A percentile compares a stretch with the other conserved stretches of the same genome.
Conservation (phyloP, 139 green algal species). For the Coccomyxa sp. region DNA sequence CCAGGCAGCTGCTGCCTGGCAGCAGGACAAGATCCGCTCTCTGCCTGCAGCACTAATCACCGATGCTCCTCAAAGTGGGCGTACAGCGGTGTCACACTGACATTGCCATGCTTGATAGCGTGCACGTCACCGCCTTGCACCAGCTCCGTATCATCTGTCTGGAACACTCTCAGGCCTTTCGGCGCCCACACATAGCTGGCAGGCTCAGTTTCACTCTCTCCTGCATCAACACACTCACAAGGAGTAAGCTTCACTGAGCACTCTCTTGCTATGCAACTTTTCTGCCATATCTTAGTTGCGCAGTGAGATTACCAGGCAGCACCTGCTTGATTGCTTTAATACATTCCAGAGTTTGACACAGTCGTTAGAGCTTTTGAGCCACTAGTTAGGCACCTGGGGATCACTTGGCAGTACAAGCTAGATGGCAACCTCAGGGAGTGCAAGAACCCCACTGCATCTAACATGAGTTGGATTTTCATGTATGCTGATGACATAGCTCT, state of each 20-base stretch:
- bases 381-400: too few species aligned
- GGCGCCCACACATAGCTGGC: conserved; percentile 21
- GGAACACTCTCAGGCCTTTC: conserved; percentile 24
- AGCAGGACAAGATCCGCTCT: too few species aligned
- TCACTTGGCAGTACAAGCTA: too few species aligned
- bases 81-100: conserved; percentile 24
- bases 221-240: conserved; percentile 2
- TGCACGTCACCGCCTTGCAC: conserved; percentile 21
- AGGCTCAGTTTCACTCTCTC: background rate
- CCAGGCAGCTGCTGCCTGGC: too few species aligned
- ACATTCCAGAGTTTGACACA: background rate
- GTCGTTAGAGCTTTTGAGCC: too few species aligned
- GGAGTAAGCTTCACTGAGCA: background rate
- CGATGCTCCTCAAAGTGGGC: conserved; percentile 5
- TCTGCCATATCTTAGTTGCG: background rate
- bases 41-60: too few species aligned
- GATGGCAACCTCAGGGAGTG: too few species aligned
- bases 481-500: too few species aligned
- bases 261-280: background rate
- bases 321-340: background rate
- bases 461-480: too few species aligned
- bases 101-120: conserved; percentile 20
- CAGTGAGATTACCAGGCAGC: too few species aligned
- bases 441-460: too few species aligned
- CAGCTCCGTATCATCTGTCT: background rate